These are phyloP conservation scores for Cutaneotrichosporon curvatum DNA, from an alignment of 1,284 basidiomycete genomes.

Conservation along the genomic window DNA sequence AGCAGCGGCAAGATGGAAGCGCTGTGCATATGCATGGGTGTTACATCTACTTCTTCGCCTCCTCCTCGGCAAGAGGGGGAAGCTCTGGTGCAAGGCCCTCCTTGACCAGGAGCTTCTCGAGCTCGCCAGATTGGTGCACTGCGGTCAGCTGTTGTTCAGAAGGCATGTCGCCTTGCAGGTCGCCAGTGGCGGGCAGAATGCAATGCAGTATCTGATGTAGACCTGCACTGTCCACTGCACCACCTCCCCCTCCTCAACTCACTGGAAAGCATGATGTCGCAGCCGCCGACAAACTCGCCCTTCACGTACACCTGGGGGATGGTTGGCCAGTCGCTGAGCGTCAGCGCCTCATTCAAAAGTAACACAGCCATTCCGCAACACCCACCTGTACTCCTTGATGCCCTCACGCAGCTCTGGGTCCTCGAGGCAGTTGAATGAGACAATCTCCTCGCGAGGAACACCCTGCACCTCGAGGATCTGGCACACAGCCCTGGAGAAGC, in stretches of 20 bases:
- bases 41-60: constrained; percentile 1
- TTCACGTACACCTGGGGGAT: constrained; percentile 92
- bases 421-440: constrained; percentile 83
- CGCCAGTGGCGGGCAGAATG: no score
- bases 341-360: constrained; percentile 7
- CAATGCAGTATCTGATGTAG: neutral
- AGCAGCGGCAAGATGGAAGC: no score
- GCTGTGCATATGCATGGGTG: no score
- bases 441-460: constrained; percentile 68
- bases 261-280: constrained; percentile 90
- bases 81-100: constrained; percentile 58
- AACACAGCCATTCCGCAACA: constrained; percentile 16
- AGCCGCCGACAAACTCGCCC: constrained; percentile 93
- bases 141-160: constrained; percentile 1
- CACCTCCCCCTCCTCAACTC: constrained; percentile 49
- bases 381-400: constrained; percentile 95
- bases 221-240: no score
- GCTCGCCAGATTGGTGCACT: constrained; percentile 96
- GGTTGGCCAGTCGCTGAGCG: constrained; percentile 87
- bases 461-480: constrained; percentile 85
- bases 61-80: constrained; percentile 30
- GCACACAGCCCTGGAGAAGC: constrained; percentile 88
- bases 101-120: constrained; percentile 73
- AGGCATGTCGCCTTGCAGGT: neutral
- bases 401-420: constrained; percentile 63